phyloP scores from a whole-genome alignment of 2,329 filamentous ascomycete genomes.

The Aureobasidium subglaciale region DNA sequence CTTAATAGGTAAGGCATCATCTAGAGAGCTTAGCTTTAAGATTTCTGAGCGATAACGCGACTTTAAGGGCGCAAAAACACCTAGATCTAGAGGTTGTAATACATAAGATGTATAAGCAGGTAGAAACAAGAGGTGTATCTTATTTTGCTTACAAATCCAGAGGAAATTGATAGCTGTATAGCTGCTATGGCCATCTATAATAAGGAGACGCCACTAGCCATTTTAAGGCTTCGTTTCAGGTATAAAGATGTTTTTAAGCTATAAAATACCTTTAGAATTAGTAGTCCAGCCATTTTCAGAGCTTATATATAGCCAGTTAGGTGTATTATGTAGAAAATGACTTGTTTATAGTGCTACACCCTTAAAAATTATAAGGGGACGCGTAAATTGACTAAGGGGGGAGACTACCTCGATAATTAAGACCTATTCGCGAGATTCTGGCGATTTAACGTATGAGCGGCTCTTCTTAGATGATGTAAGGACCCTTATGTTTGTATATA shows the following conservation, averaged over 20 bases:
- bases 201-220: neutral
- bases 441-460: constrained; percentile 8
- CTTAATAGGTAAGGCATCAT: neutral
- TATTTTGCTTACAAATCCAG: neutral
- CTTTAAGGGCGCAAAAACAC: neutral
- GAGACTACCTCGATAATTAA: neutral
- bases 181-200: neutral
- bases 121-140: neutral
- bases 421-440: constrained; percentile 1
- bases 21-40: neutral
- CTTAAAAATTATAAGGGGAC: constrained; percentile 10
- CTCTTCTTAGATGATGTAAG: neutral
- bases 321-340: neutral
- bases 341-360: neutral
- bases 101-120: neutral
- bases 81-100: neutral
- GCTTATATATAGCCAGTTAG: neutral
- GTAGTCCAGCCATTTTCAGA: constrained; percentile 1
- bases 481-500: neutral
- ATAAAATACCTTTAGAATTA: neutral
- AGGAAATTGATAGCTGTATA: neutral
- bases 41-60: neutral
- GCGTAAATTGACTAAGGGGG: neutral
- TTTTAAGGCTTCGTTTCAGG: neutral
- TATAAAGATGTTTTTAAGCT: neutral